Evolutionary conservation across 2,329 filamentous ascomycete genomes (phyloP).

Genomic region (Diaporthe aspalathi): DNA sequence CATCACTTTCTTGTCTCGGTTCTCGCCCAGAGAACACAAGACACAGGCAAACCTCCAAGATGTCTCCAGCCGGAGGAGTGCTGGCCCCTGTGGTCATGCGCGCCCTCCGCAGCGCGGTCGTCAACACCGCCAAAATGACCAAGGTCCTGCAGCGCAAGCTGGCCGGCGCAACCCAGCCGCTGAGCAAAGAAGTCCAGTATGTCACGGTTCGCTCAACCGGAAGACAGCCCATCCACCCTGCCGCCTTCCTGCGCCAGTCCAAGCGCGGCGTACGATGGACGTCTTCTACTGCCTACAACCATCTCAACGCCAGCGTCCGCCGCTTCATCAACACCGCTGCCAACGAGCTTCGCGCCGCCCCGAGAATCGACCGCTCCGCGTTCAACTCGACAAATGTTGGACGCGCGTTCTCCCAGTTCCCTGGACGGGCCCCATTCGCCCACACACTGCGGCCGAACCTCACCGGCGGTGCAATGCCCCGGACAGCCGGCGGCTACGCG

Average conservation of each 20-base stretch:
- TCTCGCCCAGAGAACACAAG: slow-evolving; percentile 38
- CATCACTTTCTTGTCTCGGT: slow-evolving; percentile 18
- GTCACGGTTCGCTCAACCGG: slow-evolving; percentile 55
- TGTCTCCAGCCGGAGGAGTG: slow-evolving; percentile 68
- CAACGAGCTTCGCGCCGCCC: slow-evolving; percentile 47
- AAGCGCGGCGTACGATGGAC: slow-evolving; percentile 61
- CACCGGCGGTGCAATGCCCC: slow-evolving; percentile 85
- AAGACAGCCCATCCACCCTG: slow-evolving; percentile 65
- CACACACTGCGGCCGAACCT: slow-evolving; percentile 90
- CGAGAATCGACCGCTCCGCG: slow-evolving; percentile 60
- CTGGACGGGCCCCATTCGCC: slow-evolving; percentile 85
- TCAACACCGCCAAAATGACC: slow-evolving; percentile 56
- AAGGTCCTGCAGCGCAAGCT: slow-evolving; percentile 64
- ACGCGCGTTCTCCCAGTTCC: slow-evolving; percentile 68
- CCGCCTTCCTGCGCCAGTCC: slow-evolving; percentile 62
- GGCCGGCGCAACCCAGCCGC: slow-evolving; percentile 56
- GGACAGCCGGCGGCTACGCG: slow-evolving; percentile 90
- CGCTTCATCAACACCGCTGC: slow-evolving; percentile 62
- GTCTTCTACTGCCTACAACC: slow-evolving; percentile 56
- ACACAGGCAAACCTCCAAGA: slow-evolving; percentile 49
- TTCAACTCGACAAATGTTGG: slow-evolving; percentile 62
- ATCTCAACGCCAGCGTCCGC: slow-evolving; percentile 59
- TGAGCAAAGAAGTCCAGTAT: slow-evolving; percentile 60
- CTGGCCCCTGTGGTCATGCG: slow-evolving; percentile 68
- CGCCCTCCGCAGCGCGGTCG: slow-evolving; percentile 63